A percentile compares a stretch with the other conserved stretches of the same genome.
Evolutionary conservation across 2,329 filamentous ascomycete genomes (phyloP).

Genomic region (Penicillium nordicum): DNA sequence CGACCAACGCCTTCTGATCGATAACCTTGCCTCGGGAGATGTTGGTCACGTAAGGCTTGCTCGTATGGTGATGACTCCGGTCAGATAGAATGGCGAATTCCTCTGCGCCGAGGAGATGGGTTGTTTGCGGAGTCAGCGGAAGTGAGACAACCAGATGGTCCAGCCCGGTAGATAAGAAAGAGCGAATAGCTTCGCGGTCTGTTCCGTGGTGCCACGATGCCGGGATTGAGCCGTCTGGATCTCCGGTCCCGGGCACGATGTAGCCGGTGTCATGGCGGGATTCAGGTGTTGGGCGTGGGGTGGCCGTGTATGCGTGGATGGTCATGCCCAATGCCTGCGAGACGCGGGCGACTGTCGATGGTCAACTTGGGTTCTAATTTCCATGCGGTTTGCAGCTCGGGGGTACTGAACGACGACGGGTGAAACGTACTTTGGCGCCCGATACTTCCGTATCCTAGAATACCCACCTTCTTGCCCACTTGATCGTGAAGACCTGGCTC

Average conservation of each 20-base stretch:
- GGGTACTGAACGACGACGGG: background rate
- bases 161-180: conserved; percentile 54
- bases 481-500: conserved; percentile 46
- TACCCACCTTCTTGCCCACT: conserved; percentile 57
- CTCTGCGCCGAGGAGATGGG: conserved; percentile 50
- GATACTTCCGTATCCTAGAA: conserved; percentile 62
- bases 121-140: conserved; percentile 56
- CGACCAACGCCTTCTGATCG: conserved; percentile 60
- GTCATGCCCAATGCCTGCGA: conserved; percentile 65
- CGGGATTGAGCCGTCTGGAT: conserved; percentile 55
- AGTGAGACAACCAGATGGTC: conserved; percentile 57
- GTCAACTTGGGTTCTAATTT: conserved; percentile 4
- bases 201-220: conserved; percentile 57
- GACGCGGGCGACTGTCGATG: conserved; percentile 50
- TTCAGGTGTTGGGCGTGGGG: conserved; percentile 63
- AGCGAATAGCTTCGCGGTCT: conserved; percentile 50
- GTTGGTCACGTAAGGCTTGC: conserved; percentile 63
- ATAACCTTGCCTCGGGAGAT: conserved; percentile 66
- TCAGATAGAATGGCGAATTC: conserved; percentile 55
- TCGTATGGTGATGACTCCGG: conserved; percentile 24
- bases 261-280: conserved; percentile 63
- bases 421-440: conserved; percentile 53
- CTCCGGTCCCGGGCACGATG: conserved; percentile 64
- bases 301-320: conserved; percentile 71
- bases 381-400: background rate